These are phyloP conservation scores for Linderina pennispora DNA, from an alignment of 192 early-diverging fungal species.

Conservation along the genomic window DNA sequence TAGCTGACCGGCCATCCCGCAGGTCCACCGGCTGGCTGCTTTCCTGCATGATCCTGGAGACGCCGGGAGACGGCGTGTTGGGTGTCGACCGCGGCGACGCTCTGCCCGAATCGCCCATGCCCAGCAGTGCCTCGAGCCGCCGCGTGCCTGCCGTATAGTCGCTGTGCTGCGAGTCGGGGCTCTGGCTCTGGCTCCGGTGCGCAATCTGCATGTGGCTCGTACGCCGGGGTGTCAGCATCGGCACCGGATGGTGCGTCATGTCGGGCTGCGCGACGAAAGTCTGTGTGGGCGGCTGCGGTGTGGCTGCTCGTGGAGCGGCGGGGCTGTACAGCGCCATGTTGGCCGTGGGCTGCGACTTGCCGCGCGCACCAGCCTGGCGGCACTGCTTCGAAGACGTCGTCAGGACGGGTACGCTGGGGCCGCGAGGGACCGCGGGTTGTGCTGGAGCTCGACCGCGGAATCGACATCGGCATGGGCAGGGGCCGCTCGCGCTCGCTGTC, in stretches of 20 bases:
- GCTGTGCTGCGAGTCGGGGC: slow-evolving; percentile 28
- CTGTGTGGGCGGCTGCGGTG: slow-evolving; percentile 18
- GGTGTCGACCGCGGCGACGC: slow-evolving; percentile 30
- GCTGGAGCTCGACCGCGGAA: slow-evolving; percentile 1
- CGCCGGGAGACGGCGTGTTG: slow-evolving; percentile 14
- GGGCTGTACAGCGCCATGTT: slow-evolving; percentile 6
- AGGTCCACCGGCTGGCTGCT: too few relatives aligned
- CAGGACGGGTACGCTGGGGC: too few relatives aligned
- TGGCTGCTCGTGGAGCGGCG: slow-evolving; percentile 8
- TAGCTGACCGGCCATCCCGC: neutral
- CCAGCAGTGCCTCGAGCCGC: slow-evolving; percentile 21
- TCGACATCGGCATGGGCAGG: slow-evolving; percentile 20
- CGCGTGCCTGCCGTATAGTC: slow-evolving; percentile 14
- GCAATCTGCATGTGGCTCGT: neutral
- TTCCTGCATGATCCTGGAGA: slow-evolving; percentile 1
- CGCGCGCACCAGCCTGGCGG: slow-evolving; percentile 2
- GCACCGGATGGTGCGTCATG: neutral
- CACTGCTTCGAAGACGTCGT: slow-evolving; percentile 3
- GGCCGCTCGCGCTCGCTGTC: slow-evolving; percentile 15
- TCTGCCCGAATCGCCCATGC: slow-evolving; percentile 5
- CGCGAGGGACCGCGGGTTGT: too few relatives aligned
- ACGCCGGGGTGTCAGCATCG: neutral
- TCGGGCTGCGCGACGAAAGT: too few relatives aligned
- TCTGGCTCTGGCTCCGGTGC: slow-evolving; percentile 7
- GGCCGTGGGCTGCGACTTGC: slow-evolving; percentile 25